Percentiles rank a stretch among this genome's conserved stretches.
These are phyloP conservation scores for Penicillium sp. DNA, from an alignment of 2,329 filamentous ascomycete genomes.

Conservation along the genomic window DNA sequence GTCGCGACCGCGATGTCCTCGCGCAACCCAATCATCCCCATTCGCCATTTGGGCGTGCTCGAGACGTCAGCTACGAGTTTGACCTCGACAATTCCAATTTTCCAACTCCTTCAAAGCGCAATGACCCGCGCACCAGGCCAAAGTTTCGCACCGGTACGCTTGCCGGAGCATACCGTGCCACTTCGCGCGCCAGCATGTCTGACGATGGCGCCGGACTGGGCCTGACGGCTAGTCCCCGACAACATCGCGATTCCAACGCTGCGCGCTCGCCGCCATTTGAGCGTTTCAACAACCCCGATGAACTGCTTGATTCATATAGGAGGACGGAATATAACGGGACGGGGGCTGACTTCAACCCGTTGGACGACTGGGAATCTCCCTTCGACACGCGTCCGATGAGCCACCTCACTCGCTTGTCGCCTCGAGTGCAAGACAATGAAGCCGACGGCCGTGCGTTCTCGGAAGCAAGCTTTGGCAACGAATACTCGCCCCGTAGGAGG, in stretches of 20 bases:
- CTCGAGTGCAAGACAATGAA: constrained; percentile 16
- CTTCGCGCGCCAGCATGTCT: constrained; percentile 26
- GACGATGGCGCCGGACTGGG: constrained; percentile 15
- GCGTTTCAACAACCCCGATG: constrained; percentile 34
- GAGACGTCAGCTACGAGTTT: constrained; percentile 21
- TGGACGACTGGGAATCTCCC: constrained; percentile 25
- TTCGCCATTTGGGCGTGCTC: constrained; percentile 30
- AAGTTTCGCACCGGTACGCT: constrained; percentile 35
- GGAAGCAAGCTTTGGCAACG: constrained; percentile 31
- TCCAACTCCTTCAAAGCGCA: constrained; percentile 24
- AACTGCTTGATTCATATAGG: constrained; percentile 35
- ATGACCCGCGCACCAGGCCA: constrained; percentile 26
- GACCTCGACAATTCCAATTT: constrained; percentile 26
- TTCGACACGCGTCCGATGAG: constrained; percentile 4
- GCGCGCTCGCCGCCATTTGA: constrained; percentile 29
- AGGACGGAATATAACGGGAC: constrained; percentile 36
- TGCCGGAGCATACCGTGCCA: constrained; percentile 35
- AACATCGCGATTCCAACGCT: constrained; percentile 19
- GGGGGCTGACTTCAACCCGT: constrained; percentile 28
- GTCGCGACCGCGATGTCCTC: constrained; percentile 20
- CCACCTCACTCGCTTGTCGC: constrained; percentile 16
- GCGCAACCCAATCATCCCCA: constrained; percentile 29
- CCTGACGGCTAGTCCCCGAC: constrained; percentile 28
- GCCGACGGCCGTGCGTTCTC: constrained; percentile 18
- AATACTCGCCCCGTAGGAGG: constrained; percentile 30